Conservation (phyloP, 2,329 filamentous ascomycete species). For the Xylaria sp. region DNA sequence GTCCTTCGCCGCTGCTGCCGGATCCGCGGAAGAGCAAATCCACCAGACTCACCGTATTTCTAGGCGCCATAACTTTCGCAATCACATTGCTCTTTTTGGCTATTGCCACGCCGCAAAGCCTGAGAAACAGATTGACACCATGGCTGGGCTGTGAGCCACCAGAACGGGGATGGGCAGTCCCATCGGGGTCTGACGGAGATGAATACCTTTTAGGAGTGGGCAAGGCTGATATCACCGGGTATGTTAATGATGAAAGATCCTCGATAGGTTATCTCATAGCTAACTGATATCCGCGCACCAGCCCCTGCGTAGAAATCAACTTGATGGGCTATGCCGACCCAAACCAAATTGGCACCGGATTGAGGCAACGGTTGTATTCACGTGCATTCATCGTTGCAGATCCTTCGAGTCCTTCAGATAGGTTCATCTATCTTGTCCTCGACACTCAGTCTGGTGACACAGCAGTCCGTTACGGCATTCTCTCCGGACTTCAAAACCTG, state of each 20-base stretch:
- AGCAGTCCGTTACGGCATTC: constrained; percentile 83
- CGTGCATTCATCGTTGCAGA: constrained; percentile 87
- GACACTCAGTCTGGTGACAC: constrained; percentile 90
- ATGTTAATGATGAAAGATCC: constrained; percentile 12
- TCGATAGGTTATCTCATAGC: not conserved
- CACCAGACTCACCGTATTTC: constrained; percentile 4
- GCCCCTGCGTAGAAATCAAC: constrained; percentile 87
- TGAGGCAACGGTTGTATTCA: constrained; percentile 87
- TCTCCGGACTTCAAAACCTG: constrained; percentile 72
- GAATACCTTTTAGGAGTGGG: constrained; percentile 61
- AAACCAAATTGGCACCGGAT: constrained; percentile 79
- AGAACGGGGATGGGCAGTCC: constrained; percentile 7
- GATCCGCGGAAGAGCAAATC: constrained; percentile 1
- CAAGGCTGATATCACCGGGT: constrained; percentile 63
- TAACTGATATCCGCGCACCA: constrained; percentile 17
- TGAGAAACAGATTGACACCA: constrained; percentile 9
- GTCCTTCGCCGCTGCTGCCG: constrained; percentile 14
- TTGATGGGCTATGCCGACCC: constrained; percentile 91
- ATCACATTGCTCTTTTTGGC: constrained; percentile 12
- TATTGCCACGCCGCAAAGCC: not conserved
- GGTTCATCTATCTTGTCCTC: constrained; percentile 85
- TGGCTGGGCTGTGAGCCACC: constrained; percentile 6
- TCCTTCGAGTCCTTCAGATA: constrained; percentile 66
- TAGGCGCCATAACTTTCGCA: constrained; percentile 1
- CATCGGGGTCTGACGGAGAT: constrained; percentile 33